Evolutionary conservation across 2,329 filamentous ascomycete species (phyloP).

Genomic region (Phyllosticta ampelicida): DNA sequence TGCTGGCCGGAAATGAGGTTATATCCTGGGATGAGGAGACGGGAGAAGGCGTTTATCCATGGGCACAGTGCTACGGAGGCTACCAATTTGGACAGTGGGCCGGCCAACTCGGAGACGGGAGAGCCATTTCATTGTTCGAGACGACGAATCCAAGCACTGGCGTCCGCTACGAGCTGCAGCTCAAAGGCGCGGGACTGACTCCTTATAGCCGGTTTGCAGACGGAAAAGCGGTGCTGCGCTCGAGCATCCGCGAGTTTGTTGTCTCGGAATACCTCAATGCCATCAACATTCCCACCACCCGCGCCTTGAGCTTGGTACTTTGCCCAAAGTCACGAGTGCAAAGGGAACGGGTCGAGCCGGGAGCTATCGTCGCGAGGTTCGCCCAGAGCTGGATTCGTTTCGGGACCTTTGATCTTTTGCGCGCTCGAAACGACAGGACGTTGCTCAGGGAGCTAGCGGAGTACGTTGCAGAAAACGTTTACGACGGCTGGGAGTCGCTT

Average conservation of each 20-base stretch:
- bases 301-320: constrained; percentile 73
- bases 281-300: constrained; percentile 72
- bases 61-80: constrained; percentile 97
- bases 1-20: constrained; percentile 74
- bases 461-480: constrained; percentile 80
- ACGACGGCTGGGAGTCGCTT: constrained; percentile 76
- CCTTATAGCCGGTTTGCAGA: constrained; percentile 96
- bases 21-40: constrained; percentile 64
- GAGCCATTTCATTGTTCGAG: constrained; percentile 91
- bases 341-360: constrained; percentile 74
- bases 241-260: constrained; percentile 87
- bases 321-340: constrained; percentile 61
- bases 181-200: constrained; percentile 88
- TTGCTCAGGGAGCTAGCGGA: constrained; percentile 64
- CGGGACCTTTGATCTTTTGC: constrained; percentile 91
- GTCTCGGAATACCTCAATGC: constrained; percentile 84
- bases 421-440: constrained; percentile 66
- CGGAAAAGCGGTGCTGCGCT: constrained; percentile 83
- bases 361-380: constrained; percentile 85
- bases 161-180: constrained; percentile 76
- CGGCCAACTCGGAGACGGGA: constrained; percentile 86
- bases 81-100: constrained; percentile 69
- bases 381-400: constrained; percentile 86
- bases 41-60: constrained; percentile 70
- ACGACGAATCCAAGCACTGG: constrained; percentile 61